Percentiles rank a stretch among this genome's conserved stretches.
phyloP scores from a whole-genome alignment of 352 stramenopile genomes.

The Phytophthora sansomeana region DNA sequence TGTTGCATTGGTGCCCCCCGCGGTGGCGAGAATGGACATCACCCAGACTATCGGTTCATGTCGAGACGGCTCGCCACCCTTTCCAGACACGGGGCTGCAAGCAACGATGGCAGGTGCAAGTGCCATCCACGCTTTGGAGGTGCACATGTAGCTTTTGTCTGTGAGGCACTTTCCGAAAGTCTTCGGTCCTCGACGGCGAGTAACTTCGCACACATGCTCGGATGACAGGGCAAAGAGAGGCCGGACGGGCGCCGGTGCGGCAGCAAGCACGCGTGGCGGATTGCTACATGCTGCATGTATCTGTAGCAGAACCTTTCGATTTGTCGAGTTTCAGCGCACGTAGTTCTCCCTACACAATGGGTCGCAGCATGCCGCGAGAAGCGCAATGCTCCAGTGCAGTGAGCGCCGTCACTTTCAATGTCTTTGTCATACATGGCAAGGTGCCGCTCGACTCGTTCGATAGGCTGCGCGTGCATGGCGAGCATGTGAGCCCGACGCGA shows the following conservation, averaged over 20 bases:
- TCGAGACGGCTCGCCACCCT: slow-evolving; percentile 11
- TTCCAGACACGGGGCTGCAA: slow-evolving; percentile 35
- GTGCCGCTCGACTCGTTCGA: background rate
- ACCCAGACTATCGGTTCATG: slow-evolving; percentile 7
- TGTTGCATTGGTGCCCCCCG: slow-evolving; percentile 18
- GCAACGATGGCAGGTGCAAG: slow-evolving; percentile 23
- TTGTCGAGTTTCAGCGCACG: background rate
- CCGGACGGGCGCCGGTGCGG: slow-evolving; percentile 14
- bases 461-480: no score
- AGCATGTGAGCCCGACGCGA: no score
- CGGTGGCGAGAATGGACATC: slow-evolving; percentile 13
- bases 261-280: slow-evolving; percentile 10
- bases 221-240: slow-evolving; percentile 39
- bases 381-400: no score
- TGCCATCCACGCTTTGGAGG: slow-evolving; percentile 19
- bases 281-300: slow-evolving; percentile 13
- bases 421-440: slow-evolving; percentile 7
- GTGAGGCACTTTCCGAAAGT: no score
- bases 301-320: no score
- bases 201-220: slow-evolving; percentile 22
- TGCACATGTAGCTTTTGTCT: slow-evolving; percentile 7
- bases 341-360: no score
- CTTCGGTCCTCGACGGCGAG: slow-evolving; percentile 4
- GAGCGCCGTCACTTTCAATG: no score
- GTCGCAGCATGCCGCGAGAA: no score